phyloP scores from a whole-genome alignment of 192 early-diverging fungal genomes.

The Pilobolus umbonatus region DNA sequence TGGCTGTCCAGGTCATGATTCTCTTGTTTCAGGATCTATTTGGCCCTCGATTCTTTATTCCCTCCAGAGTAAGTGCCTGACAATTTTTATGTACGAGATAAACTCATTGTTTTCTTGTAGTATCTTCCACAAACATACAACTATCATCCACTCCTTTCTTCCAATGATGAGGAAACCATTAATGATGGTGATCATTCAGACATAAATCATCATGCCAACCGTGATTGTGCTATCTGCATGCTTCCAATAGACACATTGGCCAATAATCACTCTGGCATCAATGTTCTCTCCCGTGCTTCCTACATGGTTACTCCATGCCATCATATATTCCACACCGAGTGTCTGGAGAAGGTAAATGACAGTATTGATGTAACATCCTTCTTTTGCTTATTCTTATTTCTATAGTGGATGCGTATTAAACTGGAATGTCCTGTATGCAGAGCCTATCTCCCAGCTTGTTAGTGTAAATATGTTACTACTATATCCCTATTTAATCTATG shows the following conservation, averaged over 20 bases:
- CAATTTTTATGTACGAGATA: background rate
- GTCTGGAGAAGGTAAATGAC: slow-evolving; percentile 53
- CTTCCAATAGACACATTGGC: slow-evolving; percentile 40
- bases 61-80: slow-evolving; percentile 44
- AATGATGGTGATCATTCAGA: slow-evolving; percentile 14
- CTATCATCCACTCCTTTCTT: slow-evolving; percentile 59
- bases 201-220: slow-evolving; percentile 20
- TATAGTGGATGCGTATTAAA: slow-evolving; percentile 76
- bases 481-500: too few relatives aligned
- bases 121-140: slow-evolving; percentile 63
- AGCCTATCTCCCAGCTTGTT: slow-evolving; percentile 52
- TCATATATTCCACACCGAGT: slow-evolving; percentile 75
- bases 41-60: slow-evolving; percentile 73
- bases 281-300: slow-evolving; percentile 39
- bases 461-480: too few relatives aligned
- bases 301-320: slow-evolving; percentile 81
- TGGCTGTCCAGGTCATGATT: slow-evolving; percentile 50
- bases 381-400: background rate
- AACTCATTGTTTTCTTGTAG: slow-evolving; percentile 13
- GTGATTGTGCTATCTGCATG: slow-evolving; percentile 69
- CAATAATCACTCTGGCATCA: slow-evolving; percentile 36
- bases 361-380: background rate
- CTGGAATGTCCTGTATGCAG: slow-evolving; percentile 71
- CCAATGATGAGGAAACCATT: slow-evolving; percentile 42
- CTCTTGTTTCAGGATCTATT: slow-evolving; percentile 61